Base-by-base conservation (phyloP, 2,329 filamentous ascomycete species). In the Colletotrichum sp. region DNA sequence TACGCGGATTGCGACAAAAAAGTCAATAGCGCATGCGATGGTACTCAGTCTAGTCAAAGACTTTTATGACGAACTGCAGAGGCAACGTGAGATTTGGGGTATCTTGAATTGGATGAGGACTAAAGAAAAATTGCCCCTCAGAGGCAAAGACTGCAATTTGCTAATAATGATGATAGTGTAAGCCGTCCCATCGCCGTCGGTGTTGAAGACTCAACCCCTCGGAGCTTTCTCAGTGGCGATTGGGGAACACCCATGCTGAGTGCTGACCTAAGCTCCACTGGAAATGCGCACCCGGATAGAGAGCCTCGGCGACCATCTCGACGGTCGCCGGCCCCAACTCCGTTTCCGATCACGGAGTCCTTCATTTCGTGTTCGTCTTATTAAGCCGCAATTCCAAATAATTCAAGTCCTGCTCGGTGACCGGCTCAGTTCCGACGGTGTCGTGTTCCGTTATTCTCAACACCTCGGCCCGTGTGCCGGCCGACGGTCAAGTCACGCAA, bases 241-340 rank as follows among this genome's bases (percentile, higher is more conserved):
- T 39, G 16, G 21, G 30, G 52, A 21, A 36, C 62, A 60, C 59
- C 55, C n/a, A 65, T 73, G 74, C 70, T 76, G 74, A 74, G 70
- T 73, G 74, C 71, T 76, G 74, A 76, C 74, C 68, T 76, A 76
- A 76, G 71, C 70, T 62, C 26, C 12, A 26, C 18, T 32, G 59
- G 28, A 36, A 63, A 21, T 74, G 71, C 49, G 74, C 21, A 76
- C 74, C 71, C 62, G 57, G 70, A 74, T 74, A 69, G 71, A 59
- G 44, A 52, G 66, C 65, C 71, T 76, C 74, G 65, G 70, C 49
- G 70, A 26, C 39, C 24, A 69, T 34, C 1, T 65, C 18, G 62
- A 52, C 34, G 36, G 74, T 65, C 59, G 21, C 64, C 64, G 65
- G 62, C 24, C 21, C 21, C 55, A 60, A 62, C 24, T 24, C 39